Base-by-base conservation (phyloP, 78 protist species). In the Speleostelium caveatum region DNA sequence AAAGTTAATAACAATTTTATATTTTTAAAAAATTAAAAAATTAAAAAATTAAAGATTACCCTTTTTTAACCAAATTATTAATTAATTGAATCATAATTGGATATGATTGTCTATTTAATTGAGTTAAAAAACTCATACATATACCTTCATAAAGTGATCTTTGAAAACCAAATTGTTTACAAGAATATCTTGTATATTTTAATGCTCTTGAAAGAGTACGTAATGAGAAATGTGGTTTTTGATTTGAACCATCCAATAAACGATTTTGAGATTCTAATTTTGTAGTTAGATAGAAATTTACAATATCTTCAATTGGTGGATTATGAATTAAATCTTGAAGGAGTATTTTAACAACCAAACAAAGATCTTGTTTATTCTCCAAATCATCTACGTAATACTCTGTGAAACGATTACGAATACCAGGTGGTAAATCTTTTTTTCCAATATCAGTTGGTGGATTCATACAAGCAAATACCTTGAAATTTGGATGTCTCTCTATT, bases 401-500 rank as follows among this genome's bases (percentile, higher is more conserved):
- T 3, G 98, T 95, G 86, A 99, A 96, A 38, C 98, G 72, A 35
- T 90, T 63, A 38, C 96, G n/a, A 32, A 98, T 77, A 7, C 94
- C 94, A 1, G 95, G 93, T 19, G 99, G 99, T 14, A 99, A 89
- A 32, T 98, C 98, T 38, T 94, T 96, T 95, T 99, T 99, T 38
- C 99, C 99, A 14, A 93, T 97, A 60, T 99, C 99, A 3, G 99
- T 98, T 26, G 99, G 97, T 5, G 99, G 99, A 88, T 99, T 99
- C 99, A 99, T 99, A 92, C 98, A 96, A 8, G 98, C 99, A 53
- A 99, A 97, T 1, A 99, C 63, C 35, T 99, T 62, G 88, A 99
- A 99, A 77, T 96, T 33, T 10, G 98, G 97, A 74, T 99, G 99
- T 7, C 99, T 83, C 39, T 32, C 39, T 19, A 99, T 75, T 24